phyloP scores from a whole-genome alignment of 352 stramenopile genomes.

The Aphanomyces euteiches region DNA sequence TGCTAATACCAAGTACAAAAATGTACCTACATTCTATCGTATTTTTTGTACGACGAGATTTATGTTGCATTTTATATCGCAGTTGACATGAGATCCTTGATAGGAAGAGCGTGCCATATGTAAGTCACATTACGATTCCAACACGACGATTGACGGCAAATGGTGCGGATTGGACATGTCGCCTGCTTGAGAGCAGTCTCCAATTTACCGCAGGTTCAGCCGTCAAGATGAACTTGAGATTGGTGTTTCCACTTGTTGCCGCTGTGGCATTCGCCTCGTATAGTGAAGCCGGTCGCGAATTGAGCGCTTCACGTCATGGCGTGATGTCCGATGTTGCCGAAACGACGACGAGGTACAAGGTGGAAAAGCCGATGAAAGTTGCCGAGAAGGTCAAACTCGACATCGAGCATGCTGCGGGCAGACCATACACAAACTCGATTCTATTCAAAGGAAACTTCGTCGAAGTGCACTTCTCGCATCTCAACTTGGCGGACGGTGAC shows the following conservation, averaged over 20 bases:
- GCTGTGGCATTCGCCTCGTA: neutral
- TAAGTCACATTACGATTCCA: too few species aligned
- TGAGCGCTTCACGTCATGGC: neutral
- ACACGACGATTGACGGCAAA: too few species aligned
- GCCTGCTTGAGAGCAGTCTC: neutral
- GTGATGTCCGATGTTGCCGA: neutral
- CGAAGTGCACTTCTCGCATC: slow-evolving; percentile 15
- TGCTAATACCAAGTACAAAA: too few species aligned
- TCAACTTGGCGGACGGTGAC: slow-evolving; percentile 10
- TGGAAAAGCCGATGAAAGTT: slow-evolving; percentile 8
- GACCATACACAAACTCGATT: neutral
- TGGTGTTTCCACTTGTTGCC: neutral
- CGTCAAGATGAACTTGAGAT: neutral
- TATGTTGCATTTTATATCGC: too few species aligned
- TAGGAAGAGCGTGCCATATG: too few species aligned
- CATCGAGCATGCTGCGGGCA: slow-evolving; percentile 8
- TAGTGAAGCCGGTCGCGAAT: too few species aligned
- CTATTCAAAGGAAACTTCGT: slow-evolving; percentile 10
- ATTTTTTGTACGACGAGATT: too few species aligned
- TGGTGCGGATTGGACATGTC: too few species aligned
- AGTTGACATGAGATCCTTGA: too few species aligned
- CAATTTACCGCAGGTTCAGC: neutral
- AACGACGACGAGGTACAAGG: neutral
- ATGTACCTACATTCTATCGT: too few species aligned
- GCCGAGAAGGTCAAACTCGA: neutral